A percentile compares a stretch with the other conserved stretches of the same genome.
phyloP scores from a whole-genome alignment of 169 alveolate species.

The Cryptosporidium sp. region DNA sequence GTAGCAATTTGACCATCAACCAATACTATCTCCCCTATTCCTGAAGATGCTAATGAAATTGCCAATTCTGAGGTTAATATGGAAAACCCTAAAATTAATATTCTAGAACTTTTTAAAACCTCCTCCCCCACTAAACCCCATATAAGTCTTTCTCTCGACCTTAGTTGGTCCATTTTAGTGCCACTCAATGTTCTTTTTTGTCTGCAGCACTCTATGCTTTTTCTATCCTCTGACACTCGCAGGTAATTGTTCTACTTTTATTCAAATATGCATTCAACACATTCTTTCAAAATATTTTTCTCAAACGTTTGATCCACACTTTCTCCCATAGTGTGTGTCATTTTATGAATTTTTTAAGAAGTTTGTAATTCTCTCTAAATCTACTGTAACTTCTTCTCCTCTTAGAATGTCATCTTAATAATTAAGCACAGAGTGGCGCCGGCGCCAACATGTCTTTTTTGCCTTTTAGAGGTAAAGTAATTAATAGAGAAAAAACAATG shows the following conservation, averaged over 20 bases:
- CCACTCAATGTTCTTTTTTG: background rate
- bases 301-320: background rate
- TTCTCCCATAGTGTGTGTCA: background rate
- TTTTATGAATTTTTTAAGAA: too few relatives aligned
- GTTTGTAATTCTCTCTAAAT: background rate
- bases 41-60: slow-evolving; percentile 18
- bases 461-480: background rate
- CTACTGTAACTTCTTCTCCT: background rate
- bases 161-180: background rate
- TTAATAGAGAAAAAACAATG: background rate
- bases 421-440: background rate
- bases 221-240: background rate
- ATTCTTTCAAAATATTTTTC: background rate
- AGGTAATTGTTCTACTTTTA: too few relatives aligned
- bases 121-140: slow-evolving; percentile 46
- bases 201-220: background rate
- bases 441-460: slow-evolving; percentile 45
- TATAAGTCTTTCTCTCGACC: slow-evolving; percentile 52
- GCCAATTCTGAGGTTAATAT: slow-evolving; percentile 32
- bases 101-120: background rate
- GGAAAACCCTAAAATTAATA: slow-evolving; percentile 44
- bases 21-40: slow-evolving; percentile 11
- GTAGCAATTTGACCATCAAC: slow-evolving; percentile 16
- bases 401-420: background rate
- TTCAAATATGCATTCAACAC: too few relatives aligned